Evolutionary conservation across 1,139 yeast species (phyloP), one percentile per base, ranked within the genome.

Genomic region (Kurtzmaniella natalensis): DNA sequence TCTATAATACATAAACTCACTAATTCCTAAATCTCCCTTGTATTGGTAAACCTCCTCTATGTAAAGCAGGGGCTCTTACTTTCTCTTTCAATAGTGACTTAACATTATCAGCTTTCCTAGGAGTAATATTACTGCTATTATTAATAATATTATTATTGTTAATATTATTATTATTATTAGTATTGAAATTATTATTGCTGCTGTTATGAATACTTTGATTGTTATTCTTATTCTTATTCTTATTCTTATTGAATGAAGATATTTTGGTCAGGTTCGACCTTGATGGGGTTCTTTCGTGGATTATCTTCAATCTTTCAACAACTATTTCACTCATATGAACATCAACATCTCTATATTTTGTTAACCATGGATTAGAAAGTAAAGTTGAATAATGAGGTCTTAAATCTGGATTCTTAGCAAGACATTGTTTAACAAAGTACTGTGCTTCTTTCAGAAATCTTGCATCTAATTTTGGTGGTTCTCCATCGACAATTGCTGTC

Each of bases 401-500:
- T 44, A 75, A 64, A 27, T 76, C 78, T 1, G 97, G 96, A 38
- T 74, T 73, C 58, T 89, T 92, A 50, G 81, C 81, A 40, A 92
- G 64, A 61, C 97, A 88, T 41, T 78, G 72, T 26, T 70, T 69
- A 8, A 89, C 95, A 58, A 92, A 92, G 43, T 78, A 75, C 45
- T 78, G 82, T 0, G 97, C 97, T 35, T 80, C 82, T n/a, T 69
- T 58, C 2, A 92, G 77, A 53, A 76, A 92, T 19, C 61, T 72
- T 3, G 62, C 43, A 43, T 67, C 70, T 39, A 92, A 65, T 35
- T 69, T 68, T 5, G 98, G 98, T 5, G 97, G 94, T 25, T 87
- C 94, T 7, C 96, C 98, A 53, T 89, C 96, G 15, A 92, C 96
- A 52, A 92, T 92, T 2, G 96, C 97, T 60, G 88, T 83, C 44